phyloP scores from a whole-genome alignment of 2,329 filamentous ascomycete species.

The Scedosporium minutisporum region DNA sequence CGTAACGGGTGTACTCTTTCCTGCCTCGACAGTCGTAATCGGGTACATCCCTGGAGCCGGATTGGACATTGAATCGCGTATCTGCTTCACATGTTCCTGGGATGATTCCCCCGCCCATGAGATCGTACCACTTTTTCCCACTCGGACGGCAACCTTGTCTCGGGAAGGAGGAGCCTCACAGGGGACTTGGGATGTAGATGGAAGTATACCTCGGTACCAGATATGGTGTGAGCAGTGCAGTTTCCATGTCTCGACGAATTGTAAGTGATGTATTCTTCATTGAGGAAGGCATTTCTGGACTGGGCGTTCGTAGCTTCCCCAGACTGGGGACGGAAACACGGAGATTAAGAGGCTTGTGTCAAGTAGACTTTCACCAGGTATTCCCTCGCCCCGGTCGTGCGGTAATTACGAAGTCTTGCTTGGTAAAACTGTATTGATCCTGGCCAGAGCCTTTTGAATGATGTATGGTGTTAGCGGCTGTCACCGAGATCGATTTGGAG shows the following conservation, averaged over 20 bases:
- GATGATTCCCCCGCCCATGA: not conserved
- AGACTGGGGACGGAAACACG: no score
- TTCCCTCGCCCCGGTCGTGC: no score
- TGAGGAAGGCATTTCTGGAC: no score
- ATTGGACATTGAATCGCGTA: not conserved
- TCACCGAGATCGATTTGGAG: no score
- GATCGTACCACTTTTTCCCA: not conserved
- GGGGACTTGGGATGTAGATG: not conserved
- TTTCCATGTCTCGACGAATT: no score
- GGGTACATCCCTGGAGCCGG: not conserved
- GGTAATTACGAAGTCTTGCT: no score
- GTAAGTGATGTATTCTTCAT: not conserved
- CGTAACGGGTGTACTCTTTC: not conserved
- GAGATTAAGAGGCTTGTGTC: no score
- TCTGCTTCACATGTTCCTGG: not conserved
- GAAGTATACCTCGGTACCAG: not conserved
- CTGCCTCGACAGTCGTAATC: not conserved
- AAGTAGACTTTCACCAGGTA: no score
- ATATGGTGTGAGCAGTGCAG: not conserved
- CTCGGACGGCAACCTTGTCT: not conserved
- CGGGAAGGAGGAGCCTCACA: not conserved
- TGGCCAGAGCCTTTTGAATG: no score
- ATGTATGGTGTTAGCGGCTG: no score
- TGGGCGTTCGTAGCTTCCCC: no score
- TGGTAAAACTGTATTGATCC: no score